Percentiles rank a stretch among this genome's conserved stretches.
Evolutionary conservation across 345 rosid species (phyloP).

Genomic region (Passiflora organensis): DNA sequence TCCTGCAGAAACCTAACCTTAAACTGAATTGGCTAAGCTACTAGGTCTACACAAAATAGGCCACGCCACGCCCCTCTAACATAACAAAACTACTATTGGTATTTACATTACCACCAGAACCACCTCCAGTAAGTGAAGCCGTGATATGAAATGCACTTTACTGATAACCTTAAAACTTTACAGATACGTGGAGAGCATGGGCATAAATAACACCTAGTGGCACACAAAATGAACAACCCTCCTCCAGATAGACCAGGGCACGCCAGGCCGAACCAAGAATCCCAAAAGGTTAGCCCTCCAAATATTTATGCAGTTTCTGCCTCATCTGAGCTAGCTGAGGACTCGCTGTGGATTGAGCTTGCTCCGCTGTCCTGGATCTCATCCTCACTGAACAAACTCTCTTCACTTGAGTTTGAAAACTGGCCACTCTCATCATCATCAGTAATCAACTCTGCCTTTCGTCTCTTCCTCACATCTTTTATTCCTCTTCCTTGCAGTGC

Average conservation of each 20-base stretch:
- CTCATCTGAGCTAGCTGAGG: constrained; percentile 61
- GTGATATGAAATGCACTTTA: too few relatives aligned
- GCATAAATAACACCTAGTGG: too few relatives aligned
- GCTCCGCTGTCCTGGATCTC: constrained; percentile 40
- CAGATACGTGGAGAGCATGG: too few relatives aligned
- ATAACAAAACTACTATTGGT: too few relatives aligned
- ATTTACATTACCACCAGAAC: too few relatives aligned
- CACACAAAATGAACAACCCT: background rate
- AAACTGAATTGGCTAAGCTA: too few relatives aligned
- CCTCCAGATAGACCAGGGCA: background rate
- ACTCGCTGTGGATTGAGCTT: constrained; percentile 36
- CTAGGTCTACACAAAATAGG: too few relatives aligned
- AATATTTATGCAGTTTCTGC: constrained; percentile 24
- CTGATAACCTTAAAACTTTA: too few relatives aligned
- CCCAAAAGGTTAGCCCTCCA: background rate
- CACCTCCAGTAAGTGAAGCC: too few relatives aligned
- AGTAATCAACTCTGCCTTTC: constrained; percentile 37
- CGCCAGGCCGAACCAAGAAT: background rate
- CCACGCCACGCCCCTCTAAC: too few relatives aligned
- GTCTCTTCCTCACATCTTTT: constrained; percentile 57
- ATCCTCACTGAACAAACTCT: constrained; percentile 70
- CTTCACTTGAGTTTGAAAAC: constrained; percentile 64
- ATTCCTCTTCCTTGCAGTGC: constrained; percentile 76
- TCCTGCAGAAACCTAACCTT: too few relatives aligned
- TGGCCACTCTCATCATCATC: constrained; percentile 55